Evolutionary conservation across 1,284 basidiomycete genomes (phyloP), one percentile per base, ranked within the genome.

Genomic region (Malassezia cuniculi): DNA sequence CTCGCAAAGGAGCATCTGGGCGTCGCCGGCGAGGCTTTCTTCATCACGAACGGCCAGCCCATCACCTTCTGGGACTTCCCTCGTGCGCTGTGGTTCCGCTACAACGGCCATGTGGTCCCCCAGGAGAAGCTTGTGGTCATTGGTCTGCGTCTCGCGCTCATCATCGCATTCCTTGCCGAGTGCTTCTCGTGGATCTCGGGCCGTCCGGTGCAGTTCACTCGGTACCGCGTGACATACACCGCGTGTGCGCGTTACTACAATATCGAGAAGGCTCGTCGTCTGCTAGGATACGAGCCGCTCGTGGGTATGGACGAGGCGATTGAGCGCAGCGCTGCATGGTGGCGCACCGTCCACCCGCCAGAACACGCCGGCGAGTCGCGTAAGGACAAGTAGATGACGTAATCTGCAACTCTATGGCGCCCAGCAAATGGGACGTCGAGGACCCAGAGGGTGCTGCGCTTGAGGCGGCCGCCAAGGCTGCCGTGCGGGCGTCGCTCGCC

Each of bases 11-110:
- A 52, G 7, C 9, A 30, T 5, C 72, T 86, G 11, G 74, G 78
- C 48, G 82, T 94, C 25, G 87, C 85, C 3, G 93, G 93, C 0
- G 82, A 95, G 68, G 84, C 75, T 1, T 99, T 93, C 73, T 93
- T 90, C 73, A 85, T 99, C 70, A 93, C 89, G 47, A 95, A 95
- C 65, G 87, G 89, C 50, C 89, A 95, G 68, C 90, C 89, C 1
- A 75, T 82, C 42, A 83, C 83, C 63, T 95, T 95, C 72, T 97
- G 90, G 90, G 89, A 95, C 71, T 81, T 93, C 65, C 75, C 81
- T 17, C 77, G 86, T 7, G 71, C 77, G 3, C 71, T 95, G n/a
- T 97, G 86, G 86, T 73, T 76, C 30, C 76, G 47, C 8, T 45
- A 45, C 27, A 45, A 54, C 40, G 60, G 60, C 11, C 50, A 53